A percentile compares a stretch with the other conserved stretches of the same genome.
These are phyloP conservation scores for Cyclotella distinguenda DNA, from an alignment of 108 stramenopile species.

Conservation along the genomic window DNA sequence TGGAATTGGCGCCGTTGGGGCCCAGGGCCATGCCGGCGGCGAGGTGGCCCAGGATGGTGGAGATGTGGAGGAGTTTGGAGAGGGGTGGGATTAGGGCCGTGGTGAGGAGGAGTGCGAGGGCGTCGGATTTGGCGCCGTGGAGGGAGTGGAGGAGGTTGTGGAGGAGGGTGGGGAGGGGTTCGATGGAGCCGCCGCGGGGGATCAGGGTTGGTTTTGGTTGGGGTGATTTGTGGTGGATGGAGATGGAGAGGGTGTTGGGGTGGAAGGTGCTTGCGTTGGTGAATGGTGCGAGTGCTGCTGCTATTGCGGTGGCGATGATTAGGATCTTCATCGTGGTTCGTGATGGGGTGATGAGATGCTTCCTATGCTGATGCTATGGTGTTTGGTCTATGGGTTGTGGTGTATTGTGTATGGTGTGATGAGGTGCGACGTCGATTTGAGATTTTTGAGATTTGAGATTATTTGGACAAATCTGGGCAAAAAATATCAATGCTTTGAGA, in stretches of 20 bases:
- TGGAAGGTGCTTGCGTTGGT: constrained; percentile 21
- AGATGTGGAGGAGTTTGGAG: constrained; percentile 73
- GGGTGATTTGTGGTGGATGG: no score
- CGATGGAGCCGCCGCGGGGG: constrained; percentile 38
- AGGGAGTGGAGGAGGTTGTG: constrained; percentile 53
- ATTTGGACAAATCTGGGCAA: no score
- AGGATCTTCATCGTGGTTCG: constrained; percentile 13
- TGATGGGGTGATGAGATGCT: background rate
- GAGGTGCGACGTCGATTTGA: no score
- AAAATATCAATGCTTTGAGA: no score
- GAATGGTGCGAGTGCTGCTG: background rate
- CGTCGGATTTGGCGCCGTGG: constrained; percentile 83
- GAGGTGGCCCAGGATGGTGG: constrained; percentile 91
- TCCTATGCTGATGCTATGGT: background rate
- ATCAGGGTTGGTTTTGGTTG: no score
- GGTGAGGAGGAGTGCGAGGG: constrained; percentile 75
- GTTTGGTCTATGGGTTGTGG: no score
- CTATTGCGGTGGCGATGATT: background rate
- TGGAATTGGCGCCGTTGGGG: constrained; percentile 75
- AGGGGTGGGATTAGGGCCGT: constrained; percentile 86
- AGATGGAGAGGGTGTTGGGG: background rate
- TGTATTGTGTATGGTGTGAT: no score
- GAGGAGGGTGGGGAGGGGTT: constrained; percentile 18
- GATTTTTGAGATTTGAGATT: no score
- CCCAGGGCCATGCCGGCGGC: constrained; percentile 79